Base-by-base conservation (phyloP, 495 filamentous ascomycete species). In the Xylaria sp. region DNA sequence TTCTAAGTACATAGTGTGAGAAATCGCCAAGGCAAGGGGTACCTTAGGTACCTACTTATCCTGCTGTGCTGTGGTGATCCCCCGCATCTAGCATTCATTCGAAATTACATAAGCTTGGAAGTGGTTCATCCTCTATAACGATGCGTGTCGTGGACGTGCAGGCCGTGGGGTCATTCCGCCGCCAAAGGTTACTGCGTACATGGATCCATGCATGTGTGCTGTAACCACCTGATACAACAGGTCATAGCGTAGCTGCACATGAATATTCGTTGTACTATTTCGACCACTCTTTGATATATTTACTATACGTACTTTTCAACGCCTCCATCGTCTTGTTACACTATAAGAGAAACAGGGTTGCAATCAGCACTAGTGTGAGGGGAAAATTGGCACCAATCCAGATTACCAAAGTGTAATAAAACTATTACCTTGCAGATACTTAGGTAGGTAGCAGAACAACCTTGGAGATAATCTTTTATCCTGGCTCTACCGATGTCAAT, bases 51-150 rank as follows among this genome's bases (percentile, higher is more conserved):
- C n/a, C n/a, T n/a, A n/a, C n/a, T 33, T 8, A 41, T 21, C 35
- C 58, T 61, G 35, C 19, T 37, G 29, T 59, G 31, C 59, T 37
- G 31, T 35, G 59, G 59, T 62, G 37, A 62, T 62, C 59, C 59
- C 59, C 59, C 59, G 59, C 59, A 43, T 43, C 35, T 11, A n/a
- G 57, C 15, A 59, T 59, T 59, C 33, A 11, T 59, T 59, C 7
- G 33, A n/a, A 33, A 59, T 59, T 59, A 37, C 33, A 37, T 59
- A 37, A 59, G 31, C 31, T 21, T 21, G 31, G 31, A 37, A 59
- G 31, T 35, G 48, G 24, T 24, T 50, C 46, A 50, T 50, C 46
- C 46, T 50, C n/a, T 24, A 50, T 53, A 53, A 53, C 24, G 50
- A 53, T 53, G 50, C 24, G 12, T 53, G 26, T 24, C 21, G n/a